Evolutionary conservation across 2,329 filamentous ascomycete species (phyloP).

Genomic region (Aspergillus sp.): DNA sequence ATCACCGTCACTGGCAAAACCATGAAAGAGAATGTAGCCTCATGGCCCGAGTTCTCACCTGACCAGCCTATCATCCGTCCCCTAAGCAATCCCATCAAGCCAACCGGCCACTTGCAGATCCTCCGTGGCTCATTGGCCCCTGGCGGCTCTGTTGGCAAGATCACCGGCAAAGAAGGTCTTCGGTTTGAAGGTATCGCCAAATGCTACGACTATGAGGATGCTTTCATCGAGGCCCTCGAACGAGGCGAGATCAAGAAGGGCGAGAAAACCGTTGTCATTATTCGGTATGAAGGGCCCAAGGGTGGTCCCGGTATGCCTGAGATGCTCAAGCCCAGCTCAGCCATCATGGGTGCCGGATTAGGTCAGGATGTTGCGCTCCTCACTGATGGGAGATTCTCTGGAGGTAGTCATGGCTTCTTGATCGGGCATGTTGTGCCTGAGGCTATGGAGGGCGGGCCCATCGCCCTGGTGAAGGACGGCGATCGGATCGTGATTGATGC

Average conservation of each 20-base stretch:
- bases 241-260: slow-evolving; percentile 65
- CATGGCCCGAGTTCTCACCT: slow-evolving; percentile 6
- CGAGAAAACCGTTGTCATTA: slow-evolving; percentile 70
- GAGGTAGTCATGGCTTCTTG: slow-evolving; percentile 49
- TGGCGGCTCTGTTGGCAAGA: slow-evolving; percentile 67
- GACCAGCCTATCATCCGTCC: slow-evolving; percentile 40
- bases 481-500: slow-evolving; percentile 17
- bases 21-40: slow-evolving; percentile 11
- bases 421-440: slow-evolving; percentile 32
- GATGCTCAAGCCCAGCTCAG: slow-evolving; percentile 68
- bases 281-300: slow-evolving; percentile 70
- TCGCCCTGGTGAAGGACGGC: slow-evolving; percentile 12
- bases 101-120: slow-evolving; percentile 68
- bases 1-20: slow-evolving; percentile 13
- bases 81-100: slow-evolving; percentile 64
- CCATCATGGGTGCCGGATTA: slow-evolving; percentile 71
- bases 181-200: slow-evolving; percentile 65
- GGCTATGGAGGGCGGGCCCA: slow-evolving; percentile 16
- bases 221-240: slow-evolving; percentile 66
- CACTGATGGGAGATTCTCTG: slow-evolving; percentile 54
- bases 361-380: slow-evolving; percentile 68
- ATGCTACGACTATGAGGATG: slow-evolving; percentile 66
- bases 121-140: slow-evolving; percentile 67
- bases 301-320: slow-evolving; percentile 71
- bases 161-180: slow-evolving; percentile 69